Evolutionary conservation across 306 rosid genomes (phyloP).

Genomic region (Comarum palustre): DNA sequence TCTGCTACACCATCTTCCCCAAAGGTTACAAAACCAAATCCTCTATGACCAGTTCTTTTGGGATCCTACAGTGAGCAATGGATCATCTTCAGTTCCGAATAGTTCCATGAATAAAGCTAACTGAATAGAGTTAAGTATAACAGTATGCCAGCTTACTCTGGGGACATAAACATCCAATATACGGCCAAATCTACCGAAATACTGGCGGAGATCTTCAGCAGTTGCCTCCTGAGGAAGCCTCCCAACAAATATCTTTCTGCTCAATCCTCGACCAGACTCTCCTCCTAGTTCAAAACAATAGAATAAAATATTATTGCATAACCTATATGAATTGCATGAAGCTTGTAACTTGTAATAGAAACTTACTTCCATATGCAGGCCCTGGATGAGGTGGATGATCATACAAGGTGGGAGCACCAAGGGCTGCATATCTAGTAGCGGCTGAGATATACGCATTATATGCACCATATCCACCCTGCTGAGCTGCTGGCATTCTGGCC

Average conservation of each 20-base stretch:
- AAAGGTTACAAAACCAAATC: conserved; percentile 93
- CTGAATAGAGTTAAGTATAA: neutral
- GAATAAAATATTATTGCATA: conserved; percentile 9
- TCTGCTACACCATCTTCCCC: conserved; percentile 94
- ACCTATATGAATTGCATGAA: conserved; percentile 17
- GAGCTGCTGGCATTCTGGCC: conserved; percentile 46
- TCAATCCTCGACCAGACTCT: conserved; percentile 63
- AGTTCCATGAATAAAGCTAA: conserved; percentile 1
- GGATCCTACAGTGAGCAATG: conserved; percentile 55
- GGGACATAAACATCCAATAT: conserved; percentile 88
- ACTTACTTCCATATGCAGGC: conserved; percentile 81
- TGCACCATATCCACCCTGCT: conserved; percentile 90
- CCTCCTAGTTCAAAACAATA: conserved; percentile 52
- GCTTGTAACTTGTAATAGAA: conserved; percentile 9
- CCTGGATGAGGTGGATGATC: conserved; percentile 60
- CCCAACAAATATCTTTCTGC: conserved; percentile 83
- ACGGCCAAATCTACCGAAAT: conserved; percentile 89
- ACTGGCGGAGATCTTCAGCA: conserved; percentile 80
- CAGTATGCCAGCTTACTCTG: conserved; percentile 49
- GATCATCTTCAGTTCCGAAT: conserved; percentile 13
- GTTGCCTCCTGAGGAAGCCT: conserved; percentile 90
- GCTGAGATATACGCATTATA: conserved; percentile 91
- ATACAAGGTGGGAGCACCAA: conserved; percentile 92
- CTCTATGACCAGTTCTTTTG: conserved; percentile 87
- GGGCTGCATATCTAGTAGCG: conserved; percentile 94